Base-by-base conservation (phyloP, 1,284 basidiomycete genomes). In the Vanrija sp. region DNA sequence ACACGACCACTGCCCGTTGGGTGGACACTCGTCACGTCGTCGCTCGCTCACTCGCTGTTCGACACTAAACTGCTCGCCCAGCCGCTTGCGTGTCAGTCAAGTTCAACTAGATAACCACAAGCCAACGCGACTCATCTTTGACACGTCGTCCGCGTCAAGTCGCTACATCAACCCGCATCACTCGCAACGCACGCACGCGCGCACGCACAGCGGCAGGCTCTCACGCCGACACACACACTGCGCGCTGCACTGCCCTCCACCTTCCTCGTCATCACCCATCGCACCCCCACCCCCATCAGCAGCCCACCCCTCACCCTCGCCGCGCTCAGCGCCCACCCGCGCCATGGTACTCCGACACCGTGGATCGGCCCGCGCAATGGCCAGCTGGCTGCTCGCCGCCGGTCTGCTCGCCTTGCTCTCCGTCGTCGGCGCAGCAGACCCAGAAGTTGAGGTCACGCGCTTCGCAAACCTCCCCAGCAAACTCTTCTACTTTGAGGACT, bases 401-500 rank as follows among this genome's bases (percentile, higher is more conserved):
- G 37, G 25, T 12, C 18, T 22, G 15, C 25, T 38, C 20, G 20
- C 19, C 2, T 16, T 51, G 25, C 23, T 35, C 23, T 15, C 25
- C 7, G 19, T 47, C 35, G 25, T 39, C 6, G 19, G 38, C 2
- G 72, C 69, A 1, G 67, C 50, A 8, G 64, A 72, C 19, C 79
- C 80, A 38, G 62, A 67, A 23, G 75, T 79, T 4, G 59, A 68
- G 6, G 60, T 77, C n/a, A 77, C 75, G 6, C 63, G 76, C 22
- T 78, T 83, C 53, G 69, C 76, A 36, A 88, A 89, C 71, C 77
- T 89, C n/a, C 93, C 94, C 0, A 81, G 82, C n/a, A 80, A 83
- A 62, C 74, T 97, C 49, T 87, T 88, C 79, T 97, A 93, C 81
- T 95, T 98, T 77, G 88, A 95, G 62, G 94, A 96, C 77, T 86